phyloP scores from a whole-genome alignment of 1,139 yeast genomes.

The Taphrina communis region DNA sequence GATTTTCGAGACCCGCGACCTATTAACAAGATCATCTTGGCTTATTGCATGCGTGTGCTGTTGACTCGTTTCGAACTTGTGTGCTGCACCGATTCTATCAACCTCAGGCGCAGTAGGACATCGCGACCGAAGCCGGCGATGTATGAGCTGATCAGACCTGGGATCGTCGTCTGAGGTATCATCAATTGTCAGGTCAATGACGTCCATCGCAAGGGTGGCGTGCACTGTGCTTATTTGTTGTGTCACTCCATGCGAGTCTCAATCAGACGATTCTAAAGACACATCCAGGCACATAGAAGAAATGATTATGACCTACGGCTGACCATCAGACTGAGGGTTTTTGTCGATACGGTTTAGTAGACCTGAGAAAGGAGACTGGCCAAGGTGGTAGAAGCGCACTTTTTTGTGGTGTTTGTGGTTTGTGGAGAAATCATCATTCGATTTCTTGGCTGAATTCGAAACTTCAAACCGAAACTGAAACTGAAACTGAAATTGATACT shows the following conservation, averaged over 20 bases:
- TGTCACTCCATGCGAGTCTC: too few species aligned
- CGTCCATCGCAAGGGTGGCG: neutral
- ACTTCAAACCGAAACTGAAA: too few species aligned
- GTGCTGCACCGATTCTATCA: neutral
- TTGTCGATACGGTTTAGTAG: neutral
- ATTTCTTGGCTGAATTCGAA: too few species aligned
- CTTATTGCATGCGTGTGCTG: too few species aligned
- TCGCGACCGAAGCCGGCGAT: neutral
- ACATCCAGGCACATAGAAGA: too few species aligned
- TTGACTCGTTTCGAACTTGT: too few species aligned
- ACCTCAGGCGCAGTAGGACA: neutral
- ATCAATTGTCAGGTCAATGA: slow-evolving; percentile 3
- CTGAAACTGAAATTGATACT: too few species aligned
- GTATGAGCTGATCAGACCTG: neutral
- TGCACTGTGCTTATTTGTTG: neutral
- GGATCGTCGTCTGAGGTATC: neutral
- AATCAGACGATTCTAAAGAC: too few species aligned
- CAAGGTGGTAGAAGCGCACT: neutral
- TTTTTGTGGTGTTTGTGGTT: neutral
- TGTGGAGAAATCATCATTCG: neutral
- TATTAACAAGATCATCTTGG: neutral
- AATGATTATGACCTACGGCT: too few species aligned
- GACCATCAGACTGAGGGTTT: too few species aligned
- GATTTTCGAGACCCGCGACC: neutral
- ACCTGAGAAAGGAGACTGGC: neutral